A percentile compares a stretch with the other conserved stretches of the same genome.
phyloP scores from a whole-genome alignment of 129 eudicot genomes.

The Sambucus nigra region DNA sequence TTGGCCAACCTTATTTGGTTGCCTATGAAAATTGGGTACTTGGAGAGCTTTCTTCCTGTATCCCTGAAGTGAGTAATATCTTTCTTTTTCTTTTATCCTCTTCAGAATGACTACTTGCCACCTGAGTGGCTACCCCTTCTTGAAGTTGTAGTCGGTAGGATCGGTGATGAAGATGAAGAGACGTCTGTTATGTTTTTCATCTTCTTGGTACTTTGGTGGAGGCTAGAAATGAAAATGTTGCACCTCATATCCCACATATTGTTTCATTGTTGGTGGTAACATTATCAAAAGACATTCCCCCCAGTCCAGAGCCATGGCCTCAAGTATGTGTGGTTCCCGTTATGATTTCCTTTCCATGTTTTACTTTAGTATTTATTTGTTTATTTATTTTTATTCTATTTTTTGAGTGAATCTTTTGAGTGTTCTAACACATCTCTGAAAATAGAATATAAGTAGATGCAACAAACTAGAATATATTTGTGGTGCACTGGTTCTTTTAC shows the following conservation, averaged over 20 bases:
- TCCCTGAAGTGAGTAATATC: conserved; percentile 53
- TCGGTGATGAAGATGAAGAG: conserved; percentile 47
- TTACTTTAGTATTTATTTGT: background rate
- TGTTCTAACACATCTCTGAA: background rate
- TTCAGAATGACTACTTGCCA: conserved; percentile 68
- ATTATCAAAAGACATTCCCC: conserved; percentile 39
- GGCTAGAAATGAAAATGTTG: conserved; percentile 53
- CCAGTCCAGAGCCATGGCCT: conserved; percentile 53
- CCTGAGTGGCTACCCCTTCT: conserved; percentile 71
- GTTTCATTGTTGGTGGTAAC: conserved; percentile 36
- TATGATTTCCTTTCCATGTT: background rate
- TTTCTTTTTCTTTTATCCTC: background rate
- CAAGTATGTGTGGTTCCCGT: conserved; percentile 29
- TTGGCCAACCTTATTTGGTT: conserved; percentile 52
- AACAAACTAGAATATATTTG: background rate
- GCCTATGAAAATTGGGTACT: conserved; percentile 76
- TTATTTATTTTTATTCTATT: background rate
- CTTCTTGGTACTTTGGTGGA: conserved; percentile 65
- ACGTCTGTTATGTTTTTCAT: conserved; percentile 45
- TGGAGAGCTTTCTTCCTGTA: conserved; percentile 62
- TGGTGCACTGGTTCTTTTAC: background rate
- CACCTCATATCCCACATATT: conserved; percentile 50
- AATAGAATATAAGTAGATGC: too few species aligned
- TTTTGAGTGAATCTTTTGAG: background rate
- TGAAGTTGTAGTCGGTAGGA: conserved; percentile 49